phyloP scores from a whole-genome alignment of 2,329 filamentous ascomycete genomes.

The Pseudogymnoascus sp. region DNA sequence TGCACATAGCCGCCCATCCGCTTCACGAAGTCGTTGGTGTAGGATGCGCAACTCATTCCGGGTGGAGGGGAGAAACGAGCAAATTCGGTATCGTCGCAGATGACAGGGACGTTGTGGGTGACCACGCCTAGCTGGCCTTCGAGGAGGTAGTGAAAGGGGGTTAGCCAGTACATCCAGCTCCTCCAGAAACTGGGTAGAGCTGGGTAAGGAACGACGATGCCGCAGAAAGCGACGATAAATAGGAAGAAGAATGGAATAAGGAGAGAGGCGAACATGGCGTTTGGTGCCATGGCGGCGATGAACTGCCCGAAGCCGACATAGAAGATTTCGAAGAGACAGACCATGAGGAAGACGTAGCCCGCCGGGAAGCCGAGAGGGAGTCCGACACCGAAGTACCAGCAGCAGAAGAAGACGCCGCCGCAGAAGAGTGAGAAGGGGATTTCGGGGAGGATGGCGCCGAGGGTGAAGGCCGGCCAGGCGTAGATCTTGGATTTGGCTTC shows the following conservation, averaged over 20 bases:
- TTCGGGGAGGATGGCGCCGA: conserved; percentile 58
- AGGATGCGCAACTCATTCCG: conserved; percentile 51
- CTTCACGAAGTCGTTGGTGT: conserved; percentile 44
- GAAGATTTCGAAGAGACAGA: conserved; percentile 53
- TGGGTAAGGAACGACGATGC: conserved; percentile 55
- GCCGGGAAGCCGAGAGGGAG: conserved; percentile 47
- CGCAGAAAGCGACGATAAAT: conserved; percentile 63
- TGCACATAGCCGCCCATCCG: conserved; percentile 53
- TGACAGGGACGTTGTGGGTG: conserved; percentile 45
- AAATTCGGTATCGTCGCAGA: conserved; percentile 48
- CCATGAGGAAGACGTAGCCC: conserved; percentile 52
- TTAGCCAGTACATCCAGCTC: conserved; percentile 58
- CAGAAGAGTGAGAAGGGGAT: conserved; percentile 61
- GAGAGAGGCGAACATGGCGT: conserved; percentile 56
- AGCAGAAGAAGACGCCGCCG: conserved; percentile 55
- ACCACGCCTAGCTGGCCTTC: conserved; percentile 51
- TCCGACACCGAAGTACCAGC: conserved; percentile 51
- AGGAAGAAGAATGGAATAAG: conserved; percentile 63
- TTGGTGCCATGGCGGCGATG: conserved; percentile 58
- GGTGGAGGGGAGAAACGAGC: conserved; percentile 52
- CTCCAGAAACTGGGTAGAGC: conserved; percentile 56
- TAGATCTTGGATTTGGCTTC: conserved; percentile 71
- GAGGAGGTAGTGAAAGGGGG: conserved; percentile 60
- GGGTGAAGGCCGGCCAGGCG: conserved; percentile 62
- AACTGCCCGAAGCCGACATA: conserved; percentile 59